A percentile compares a stretch with the other conserved stretches of the same genome.
Evolutionary conservation across 306 rosid species (phyloP).

Genomic region (Castanospermum australe): DNA sequence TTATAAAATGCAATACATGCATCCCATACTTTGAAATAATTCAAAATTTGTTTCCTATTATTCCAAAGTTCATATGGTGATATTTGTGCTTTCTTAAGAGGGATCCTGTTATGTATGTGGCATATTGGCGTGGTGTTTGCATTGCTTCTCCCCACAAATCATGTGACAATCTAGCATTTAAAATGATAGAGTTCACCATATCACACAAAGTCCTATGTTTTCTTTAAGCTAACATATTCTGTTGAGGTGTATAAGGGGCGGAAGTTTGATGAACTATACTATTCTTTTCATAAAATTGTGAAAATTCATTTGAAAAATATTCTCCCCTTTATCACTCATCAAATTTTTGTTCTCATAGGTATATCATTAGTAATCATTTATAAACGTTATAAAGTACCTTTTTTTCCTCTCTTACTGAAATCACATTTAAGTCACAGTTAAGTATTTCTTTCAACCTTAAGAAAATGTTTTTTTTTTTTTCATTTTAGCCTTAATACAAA

Average conservation of each 20-base stretch:
- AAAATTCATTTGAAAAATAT: too few relatives aligned
- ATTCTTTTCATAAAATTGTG: too few relatives aligned
- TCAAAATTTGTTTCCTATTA: not conserved
- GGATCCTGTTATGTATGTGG: not conserved
- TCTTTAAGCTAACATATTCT: not conserved
- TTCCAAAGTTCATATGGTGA: not conserved
- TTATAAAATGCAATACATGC: not conserved
- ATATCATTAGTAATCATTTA: too few relatives aligned
- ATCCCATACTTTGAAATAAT: not conserved
- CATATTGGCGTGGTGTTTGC: not conserved
- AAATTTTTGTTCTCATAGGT: too few relatives aligned
- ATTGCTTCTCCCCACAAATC: not conserved
- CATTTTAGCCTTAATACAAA: too few relatives aligned
- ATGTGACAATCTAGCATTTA: not conserved
- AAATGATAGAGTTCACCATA: not conserved
- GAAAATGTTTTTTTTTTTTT: too few relatives aligned
- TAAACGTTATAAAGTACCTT: too few relatives aligned
- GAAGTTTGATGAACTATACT: too few relatives aligned
- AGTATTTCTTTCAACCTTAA: too few relatives aligned
- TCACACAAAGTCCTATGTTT: not conserved
- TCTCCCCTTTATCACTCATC: too few relatives aligned
- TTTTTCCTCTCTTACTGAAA: too few relatives aligned
- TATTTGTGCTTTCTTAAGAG: not conserved
- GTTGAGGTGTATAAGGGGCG: not conserved
- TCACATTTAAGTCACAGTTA: too few relatives aligned